Evolutionary conservation across 805 yeast genomes (phyloP).

Genomic region (Sungouiella blattae): DNA sequence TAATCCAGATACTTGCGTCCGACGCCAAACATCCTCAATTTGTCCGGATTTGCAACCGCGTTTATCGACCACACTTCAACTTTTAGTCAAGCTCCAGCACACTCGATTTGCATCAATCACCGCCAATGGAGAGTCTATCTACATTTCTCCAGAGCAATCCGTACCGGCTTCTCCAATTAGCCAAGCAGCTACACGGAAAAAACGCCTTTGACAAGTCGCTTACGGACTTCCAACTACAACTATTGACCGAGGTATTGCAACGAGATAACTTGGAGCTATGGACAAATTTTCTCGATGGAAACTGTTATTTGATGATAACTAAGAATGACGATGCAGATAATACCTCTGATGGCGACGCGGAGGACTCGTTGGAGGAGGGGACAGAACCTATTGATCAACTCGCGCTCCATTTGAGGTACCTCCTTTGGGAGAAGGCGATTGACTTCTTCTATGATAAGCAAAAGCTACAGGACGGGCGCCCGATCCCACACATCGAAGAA

Average conservation of each 20-base stretch:
- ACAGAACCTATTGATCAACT: slow-evolving; percentile 30
- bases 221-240: slow-evolving; percentile 53
- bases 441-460: slow-evolving; percentile 39
- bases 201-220: slow-evolving; percentile 35
- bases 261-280: slow-evolving; percentile 36
- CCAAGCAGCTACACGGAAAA: slow-evolving; percentile 27
- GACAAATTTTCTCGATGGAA: slow-evolving; percentile 45
- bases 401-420: slow-evolving; percentile 62
- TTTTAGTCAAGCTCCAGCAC: no score
- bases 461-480: slow-evolving; percentile 4
- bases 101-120: no score
- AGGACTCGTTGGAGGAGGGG: slow-evolving; percentile 45
- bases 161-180: slow-evolving; percentile 30
- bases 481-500: slow-evolving; percentile 23
- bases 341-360: slow-evolving; percentile 13
- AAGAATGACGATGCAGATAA: slow-evolving; percentile 1
- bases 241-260: slow-evolving; percentile 45
- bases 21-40: no score
- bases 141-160: slow-evolving; percentile 35
- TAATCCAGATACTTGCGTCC: no score
- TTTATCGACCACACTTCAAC: no score
- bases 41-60: no score
- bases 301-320: slow-evolving; percentile 24
- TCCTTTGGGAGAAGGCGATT: slow-evolving; percentile 69
- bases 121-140: slow-evolving; percentile 37